Conservation (phyloP, 2,329 filamentous ascomycete genomes). For the Aspergillus eucalypticola region DNA sequence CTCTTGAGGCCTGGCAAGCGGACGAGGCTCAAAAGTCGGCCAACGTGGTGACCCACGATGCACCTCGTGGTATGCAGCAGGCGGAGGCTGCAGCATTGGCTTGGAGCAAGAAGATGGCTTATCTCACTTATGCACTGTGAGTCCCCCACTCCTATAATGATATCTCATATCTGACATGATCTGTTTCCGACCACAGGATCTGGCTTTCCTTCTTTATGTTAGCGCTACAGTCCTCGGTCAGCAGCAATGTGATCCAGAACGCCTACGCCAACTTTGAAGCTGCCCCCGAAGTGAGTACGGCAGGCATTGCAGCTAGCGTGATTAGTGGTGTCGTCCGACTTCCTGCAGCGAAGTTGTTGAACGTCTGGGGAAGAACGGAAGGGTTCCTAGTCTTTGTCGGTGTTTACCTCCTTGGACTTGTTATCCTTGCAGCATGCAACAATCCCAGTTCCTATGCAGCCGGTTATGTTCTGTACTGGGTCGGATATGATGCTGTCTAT, state of each 20-base stretch:
- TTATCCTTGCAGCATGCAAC: constrained; percentile 63
- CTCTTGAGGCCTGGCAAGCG: neutral
- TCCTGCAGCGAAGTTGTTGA: constrained; percentile 63
- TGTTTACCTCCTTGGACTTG: constrained; percentile 52
- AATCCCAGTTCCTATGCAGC: constrained; percentile 64
- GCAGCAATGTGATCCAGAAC: constrained; percentile 48
- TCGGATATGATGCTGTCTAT: constrained; percentile 58
- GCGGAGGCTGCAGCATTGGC: neutral
- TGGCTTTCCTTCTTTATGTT: constrained; percentile 50
- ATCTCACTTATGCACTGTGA: neutral
- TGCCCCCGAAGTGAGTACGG: constrained; percentile 54
- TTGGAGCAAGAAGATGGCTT: neutral
- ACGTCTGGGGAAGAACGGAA: constrained; percentile 63
- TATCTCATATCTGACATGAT: neutral
- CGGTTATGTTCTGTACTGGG: constrained; percentile 62
- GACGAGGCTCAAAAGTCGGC: neutral
- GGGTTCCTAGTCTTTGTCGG: constrained; percentile 55
- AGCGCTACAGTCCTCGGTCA: constrained; percentile 45
- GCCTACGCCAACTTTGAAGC: constrained; percentile 54
- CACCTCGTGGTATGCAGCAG: constrained; percentile 13
- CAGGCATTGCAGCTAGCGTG: constrained; percentile 56
- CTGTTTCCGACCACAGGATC: constrained; percentile 34
- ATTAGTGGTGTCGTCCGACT: constrained; percentile 61
- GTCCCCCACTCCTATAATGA: constrained; percentile 16
- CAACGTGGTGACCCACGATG: constrained; percentile 10